Conservation (phyloP, 441 rosid genomes). For the Daphne laureola region DNA sequence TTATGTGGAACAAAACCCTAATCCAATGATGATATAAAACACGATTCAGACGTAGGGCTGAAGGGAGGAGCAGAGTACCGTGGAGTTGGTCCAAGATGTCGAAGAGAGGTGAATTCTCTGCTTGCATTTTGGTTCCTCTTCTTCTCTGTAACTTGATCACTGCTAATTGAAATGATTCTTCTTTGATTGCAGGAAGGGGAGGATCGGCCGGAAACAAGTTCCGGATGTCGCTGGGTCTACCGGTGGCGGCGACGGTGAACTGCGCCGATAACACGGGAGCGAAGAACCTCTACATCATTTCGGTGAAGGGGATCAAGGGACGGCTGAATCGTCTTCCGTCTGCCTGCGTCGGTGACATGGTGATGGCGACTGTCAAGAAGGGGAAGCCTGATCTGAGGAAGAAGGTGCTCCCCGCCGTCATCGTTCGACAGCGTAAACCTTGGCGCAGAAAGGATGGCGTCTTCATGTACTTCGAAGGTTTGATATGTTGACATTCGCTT, state of each 20-base stretch:
- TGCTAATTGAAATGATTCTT: background rate
- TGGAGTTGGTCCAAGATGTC: conserved; percentile 42
- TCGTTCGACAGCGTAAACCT: conserved; percentile 69
- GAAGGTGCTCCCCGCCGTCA: conserved; percentile 75
- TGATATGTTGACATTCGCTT: background rate
- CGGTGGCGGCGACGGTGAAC: conserved; percentile 61
- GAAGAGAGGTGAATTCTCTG: conserved; percentile 49
- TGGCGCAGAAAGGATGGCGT: conserved; percentile 92
- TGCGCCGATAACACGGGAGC: conserved; percentile 60
- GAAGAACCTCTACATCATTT: conserved; percentile 66
- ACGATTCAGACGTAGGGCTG: background rate
- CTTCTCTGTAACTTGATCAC: background rate
- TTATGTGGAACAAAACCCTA: conserved; percentile 10
- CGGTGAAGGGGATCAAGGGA: conserved; percentile 76
- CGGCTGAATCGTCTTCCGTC: conserved; percentile 63
- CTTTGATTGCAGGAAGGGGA: conserved; percentile 52
- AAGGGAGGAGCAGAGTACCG: background rate
- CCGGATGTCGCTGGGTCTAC: conserved; percentile 68
- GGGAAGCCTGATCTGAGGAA: conserved; percentile 74
- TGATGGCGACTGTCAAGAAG: conserved; percentile 75
- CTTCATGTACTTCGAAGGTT: conserved; percentile 79
- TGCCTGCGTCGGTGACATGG: conserved; percentile 78
- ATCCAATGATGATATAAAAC: background rate
- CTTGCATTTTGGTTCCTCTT: background rate
- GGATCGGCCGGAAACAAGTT: conserved; percentile 74